Base-by-base conservation (phyloP, 805 yeast species). In the Teunomyces funiuensis region DNA sequence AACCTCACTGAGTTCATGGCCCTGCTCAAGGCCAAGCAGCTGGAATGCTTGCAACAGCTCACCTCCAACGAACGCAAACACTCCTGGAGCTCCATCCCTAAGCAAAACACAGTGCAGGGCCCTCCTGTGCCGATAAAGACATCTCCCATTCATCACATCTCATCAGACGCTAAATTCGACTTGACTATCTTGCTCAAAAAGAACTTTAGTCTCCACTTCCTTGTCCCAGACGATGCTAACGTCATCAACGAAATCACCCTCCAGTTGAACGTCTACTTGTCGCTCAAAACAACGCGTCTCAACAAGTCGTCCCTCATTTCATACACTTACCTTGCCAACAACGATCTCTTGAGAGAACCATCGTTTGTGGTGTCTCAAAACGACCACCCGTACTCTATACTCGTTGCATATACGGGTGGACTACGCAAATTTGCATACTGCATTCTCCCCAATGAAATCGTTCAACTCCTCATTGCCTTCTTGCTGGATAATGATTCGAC, bases 1-100 rank as follows among this genome's bases (percentile, higher is more conserved):
- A 85, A 80, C 49, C 65, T 83, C 43, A 74, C 86, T 74, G 42
- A 64, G 77, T 42, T 79, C 20, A 36, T 49, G 25, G 34, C 28
- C n/a, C 33, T 31, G 6, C 43, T 49, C 27, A 49, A 47, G 28
- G 33, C 18, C 13, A 37, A 41, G 26, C 52, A 49, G 29, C 39
- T 23, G 25, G 19, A 33, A 28, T 19, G 17, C 14, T 25, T 14
- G 17, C 40, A 20, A 20, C 26, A 3, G 28, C 30, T 20, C 10
- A 3, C 11, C 4, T 17, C 20, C 15, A 19, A 10, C 25, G 25
- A 11, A 13, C 34, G 34, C 23, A 31, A 31, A 31, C 34, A 18
- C 25, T 31, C 34, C 6, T 25, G 34, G 6, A 16, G 25, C 17
- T 31, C 34, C 22, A 31, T 19, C 20, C 20, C 29, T 26, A 13